Base-by-base conservation (phyloP, 306 rosid species). In the Trifolium repens region DNA sequence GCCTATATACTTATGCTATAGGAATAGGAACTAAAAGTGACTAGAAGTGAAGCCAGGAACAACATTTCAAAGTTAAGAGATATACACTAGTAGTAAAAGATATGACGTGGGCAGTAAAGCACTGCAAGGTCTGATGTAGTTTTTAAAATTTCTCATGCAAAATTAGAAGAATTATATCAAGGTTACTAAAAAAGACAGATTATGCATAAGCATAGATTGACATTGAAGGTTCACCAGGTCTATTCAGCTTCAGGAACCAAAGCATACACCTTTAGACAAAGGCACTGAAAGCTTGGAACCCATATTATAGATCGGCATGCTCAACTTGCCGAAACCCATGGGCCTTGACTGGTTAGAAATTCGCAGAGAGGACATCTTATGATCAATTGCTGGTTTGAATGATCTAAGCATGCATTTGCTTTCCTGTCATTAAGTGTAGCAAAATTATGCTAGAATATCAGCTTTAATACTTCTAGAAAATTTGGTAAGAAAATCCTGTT, bases 371-470 rank as follows among this genome's bases (percentile, higher is more conserved):
- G 74, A 78, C 89, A 86, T 81, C 85, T 85, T 87, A 86, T 64
- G 84, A 87, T 83, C 87, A 78, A 79, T 73, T 80, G 87, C 83
- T 78, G 88, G 84, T 87, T 86, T 85, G 88, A 89, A 84, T 73
- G 85, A 85, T 79, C 85, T 85, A 88, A 91, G 89, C 74, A 85
- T 61, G 88, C 89, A 91, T 84, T 90, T 91, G 87, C 78, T 88
- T 82, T 58, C 96, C 98, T 88, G 96, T 82, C 90, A 91, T 86
- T 74, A 84, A 86, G 86, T 80, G 80, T 69, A 83, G 80, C 72
- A 67, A 88, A 84, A 83, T 86, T 77, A 91, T 66, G 85, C 85
- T 69, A 78, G 78, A 79, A 86, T 62, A 76, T 86, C 72, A 71
- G 81, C 75, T 80, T 72, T 24, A 71, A 64, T 79, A 72, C 72